Evolutionary conservation across 305 asterid genomes (phyloP), one percentile per base, ranked within the genome.

Genomic region (Ilex paraguariensis): DNA sequence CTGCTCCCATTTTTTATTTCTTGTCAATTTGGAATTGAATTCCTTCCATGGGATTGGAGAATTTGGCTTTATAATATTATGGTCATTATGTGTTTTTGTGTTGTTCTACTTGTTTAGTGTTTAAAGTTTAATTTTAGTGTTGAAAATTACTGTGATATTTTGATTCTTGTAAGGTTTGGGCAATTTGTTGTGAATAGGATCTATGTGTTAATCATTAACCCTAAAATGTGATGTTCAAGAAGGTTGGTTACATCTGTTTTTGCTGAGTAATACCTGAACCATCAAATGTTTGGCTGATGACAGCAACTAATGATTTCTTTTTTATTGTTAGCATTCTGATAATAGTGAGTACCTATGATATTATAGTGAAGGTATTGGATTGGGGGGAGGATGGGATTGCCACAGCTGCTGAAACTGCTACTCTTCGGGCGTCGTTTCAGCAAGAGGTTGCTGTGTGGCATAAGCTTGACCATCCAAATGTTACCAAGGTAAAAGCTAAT

Each of bases 371-470:
- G 57, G 89, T 88, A 71, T 86, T 88, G 6, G 91, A 85, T 39
- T 84, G 91, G 94, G 94, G 91, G n/a, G 96, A 88, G 71, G 94
- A 85, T 72, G 91, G 91, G 5, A 46, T 46, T 46, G 13, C 48
- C 86, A 80, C 42, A 80, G 90, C 70, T 61, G 77, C 77, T 68
- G 91, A 83, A 74, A 70, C 79, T 61, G 76, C 81, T 78, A 75
- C 95, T 7, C 73, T 82, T n/a, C 79, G 90, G 75, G 76, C 89
- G 30, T 84, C 91, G 60, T 86, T 85, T 68, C 61, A 81, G 11
- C 94, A 87, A 79, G 91, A 87, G 76, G 94, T 87, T 67, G 69
- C 87, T 32, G 91, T 87, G 6, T 88, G 96, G 96, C 89, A 85
- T 77, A 88, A 79, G 79, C 96, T 88, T 53, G 84, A 88, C 65